A percentile compares a stretch with the other conserved stretches of the same genome.
These are phyloP conservation scores for Hyphodiscus sp. DNA, from an alignment of 2,329 filamentous ascomycete species.

Conservation along the genomic window DNA sequence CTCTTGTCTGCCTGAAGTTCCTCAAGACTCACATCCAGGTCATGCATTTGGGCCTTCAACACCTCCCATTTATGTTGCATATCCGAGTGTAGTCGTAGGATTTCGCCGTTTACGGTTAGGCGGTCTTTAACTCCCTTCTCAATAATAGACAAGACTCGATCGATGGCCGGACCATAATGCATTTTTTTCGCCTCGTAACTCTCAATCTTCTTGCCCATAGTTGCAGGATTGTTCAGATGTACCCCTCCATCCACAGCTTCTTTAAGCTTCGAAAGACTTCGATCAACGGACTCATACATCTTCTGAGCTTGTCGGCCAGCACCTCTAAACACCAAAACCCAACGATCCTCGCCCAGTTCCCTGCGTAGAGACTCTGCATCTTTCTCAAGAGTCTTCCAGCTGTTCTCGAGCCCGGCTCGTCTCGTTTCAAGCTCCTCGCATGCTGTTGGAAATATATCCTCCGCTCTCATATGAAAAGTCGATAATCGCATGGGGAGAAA, in stretches of 20 bases:
- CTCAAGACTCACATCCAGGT: constrained; percentile 69
- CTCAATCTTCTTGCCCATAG: constrained; percentile 76
- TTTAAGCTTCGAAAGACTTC: constrained; percentile 74
- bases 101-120: constrained; percentile 95
- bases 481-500: constrained; percentile 93
- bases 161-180: constrained; percentile 90
- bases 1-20: constrained; percentile 58
- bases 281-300: constrained; percentile 92
- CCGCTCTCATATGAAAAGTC: constrained; percentile 74
- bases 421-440: constrained; percentile 82
- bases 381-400: constrained; percentile 79
- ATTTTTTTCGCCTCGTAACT: constrained; percentile 92
- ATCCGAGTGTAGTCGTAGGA: constrained; percentile 77
- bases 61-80: constrained; percentile 77
- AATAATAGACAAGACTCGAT: constrained; percentile 84
- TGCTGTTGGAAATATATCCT: constrained; percentile 76
- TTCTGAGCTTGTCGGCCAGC: constrained; percentile 88
- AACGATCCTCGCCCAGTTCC: constrained; percentile 90
- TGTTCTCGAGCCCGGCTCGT: constrained; percentile 67
- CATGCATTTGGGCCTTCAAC: constrained; percentile 68
- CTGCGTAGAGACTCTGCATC: constrained; percentile 85
- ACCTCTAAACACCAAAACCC: constrained; percentile 92
- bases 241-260: constrained; percentile 71
- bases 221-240: constrained; percentile 64
- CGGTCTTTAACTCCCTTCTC: constrained; percentile 92